phyloP scores from a whole-genome alignment of 768 basidiomycete genomes.

The Suillus weaverae region DNA sequence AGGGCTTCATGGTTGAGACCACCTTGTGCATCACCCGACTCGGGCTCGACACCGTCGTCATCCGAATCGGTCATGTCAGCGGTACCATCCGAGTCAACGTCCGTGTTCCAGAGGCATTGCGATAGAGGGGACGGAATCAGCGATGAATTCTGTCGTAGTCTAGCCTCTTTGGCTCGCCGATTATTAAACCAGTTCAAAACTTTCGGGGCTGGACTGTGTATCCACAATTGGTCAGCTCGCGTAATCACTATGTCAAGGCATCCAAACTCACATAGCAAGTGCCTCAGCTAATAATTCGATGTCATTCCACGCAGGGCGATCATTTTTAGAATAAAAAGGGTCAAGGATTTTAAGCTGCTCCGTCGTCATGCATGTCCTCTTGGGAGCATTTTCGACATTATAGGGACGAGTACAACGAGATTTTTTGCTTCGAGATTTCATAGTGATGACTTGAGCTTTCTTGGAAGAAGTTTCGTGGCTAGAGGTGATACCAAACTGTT shows the following conservation, averaged over 20 bases:
- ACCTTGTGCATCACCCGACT: not conserved
- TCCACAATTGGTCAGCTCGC: not conserved
- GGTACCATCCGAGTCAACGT: not conserved
- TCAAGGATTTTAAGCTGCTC: slow-evolving; percentile 2
- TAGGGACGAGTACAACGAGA: not conserved
- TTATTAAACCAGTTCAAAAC: slow-evolving; percentile 7
- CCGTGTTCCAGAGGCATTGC: not conserved
- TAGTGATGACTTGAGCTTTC: not conserved
- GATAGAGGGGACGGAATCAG: not conserved
- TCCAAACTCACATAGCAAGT: not conserved
- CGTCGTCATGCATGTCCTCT: not conserved
- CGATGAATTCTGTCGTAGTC: not conserved
- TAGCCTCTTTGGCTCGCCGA: not conserved
- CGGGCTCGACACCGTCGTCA: not conserved
- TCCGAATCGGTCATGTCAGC: not conserved
- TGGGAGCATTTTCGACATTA: not conserved
- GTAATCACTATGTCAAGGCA: not conserved
- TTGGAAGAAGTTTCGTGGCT: not conserved
- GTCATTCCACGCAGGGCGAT: not conserved
- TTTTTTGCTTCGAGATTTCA: not conserved
- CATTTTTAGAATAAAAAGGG: not conserved
- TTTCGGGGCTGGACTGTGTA: not conserved
- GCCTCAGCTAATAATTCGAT: not conserved
- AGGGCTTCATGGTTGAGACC: not conserved
- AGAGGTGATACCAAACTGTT: not conserved